Percentiles rank a stretch among this genome's conserved stretches.
Evolutionary conservation across 129 eudicot genomes (phyloP).

Genomic region (Helianthus tuberosus): DNA sequence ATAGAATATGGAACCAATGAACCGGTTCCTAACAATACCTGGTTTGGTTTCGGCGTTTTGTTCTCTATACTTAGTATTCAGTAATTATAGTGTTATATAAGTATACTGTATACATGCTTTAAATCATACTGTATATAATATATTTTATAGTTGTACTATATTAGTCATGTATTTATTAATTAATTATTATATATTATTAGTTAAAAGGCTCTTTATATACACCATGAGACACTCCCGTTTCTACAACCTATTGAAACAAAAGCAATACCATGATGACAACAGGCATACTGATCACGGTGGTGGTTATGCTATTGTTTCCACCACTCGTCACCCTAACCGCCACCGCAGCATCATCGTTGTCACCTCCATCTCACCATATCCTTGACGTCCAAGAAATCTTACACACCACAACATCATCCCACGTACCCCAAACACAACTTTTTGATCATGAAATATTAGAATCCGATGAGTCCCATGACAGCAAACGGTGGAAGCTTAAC

Average conservation of each 20-base stretch:
- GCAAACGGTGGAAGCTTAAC: conserved; percentile 47
- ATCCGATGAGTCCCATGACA: neutral
- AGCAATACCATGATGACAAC: conserved; percentile 13
- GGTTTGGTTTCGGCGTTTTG: too few species aligned
- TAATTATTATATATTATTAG: neutral
- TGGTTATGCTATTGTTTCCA: conserved; percentile 10
- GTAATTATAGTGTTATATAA: neutral
- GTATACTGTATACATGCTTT: neutral
- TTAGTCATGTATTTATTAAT: neutral
- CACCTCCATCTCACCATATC: conserved; percentile 56
- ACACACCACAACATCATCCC: conserved; percentile 23
- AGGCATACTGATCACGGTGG: conserved; percentile 26
- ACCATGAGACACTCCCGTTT: conserved; percentile 10
- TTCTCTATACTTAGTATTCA: neutral
- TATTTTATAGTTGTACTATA: neutral
- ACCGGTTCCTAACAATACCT: too few species aligned
- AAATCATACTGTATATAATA: neutral
- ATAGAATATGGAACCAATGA: too few species aligned
- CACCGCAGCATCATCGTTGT: conserved; percentile 31
- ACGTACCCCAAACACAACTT: conserved; percentile 29
- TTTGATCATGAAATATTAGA: conserved; percentile 30
- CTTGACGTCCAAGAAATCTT: conserved; percentile 54
- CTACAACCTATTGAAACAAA: conserved; percentile 7
- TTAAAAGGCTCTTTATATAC: conserved; percentile 28
- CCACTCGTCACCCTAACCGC: conserved; percentile 41